Evolutionary conservation across 768 basidiomycete species (phyloP), one percentile per base, ranked within the genome.

Genomic region (Suillus variegatus): DNA sequence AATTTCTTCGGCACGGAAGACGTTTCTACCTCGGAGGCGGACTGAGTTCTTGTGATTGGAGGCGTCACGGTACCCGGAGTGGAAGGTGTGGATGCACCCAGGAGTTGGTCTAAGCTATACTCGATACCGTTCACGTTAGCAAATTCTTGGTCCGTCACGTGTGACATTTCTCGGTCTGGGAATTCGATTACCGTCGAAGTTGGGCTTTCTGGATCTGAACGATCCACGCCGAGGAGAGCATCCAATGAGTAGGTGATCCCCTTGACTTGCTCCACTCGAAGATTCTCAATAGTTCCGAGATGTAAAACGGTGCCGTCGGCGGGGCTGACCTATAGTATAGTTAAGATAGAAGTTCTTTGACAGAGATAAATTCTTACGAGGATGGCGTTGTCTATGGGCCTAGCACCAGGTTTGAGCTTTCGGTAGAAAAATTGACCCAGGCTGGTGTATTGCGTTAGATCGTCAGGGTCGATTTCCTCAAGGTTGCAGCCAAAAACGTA

Each of bases 351-450:
- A 35, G 44, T 46, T 22, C 32, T 5, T 3, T 6, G 12, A 6
- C 43, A 14, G 57, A 38, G 10, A 43, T 9, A 0, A 54, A 14
- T 1, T 77, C 86, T 67, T 66, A 94, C 95, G 66, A 97, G 84
- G 4, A 86, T 78, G 20, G 91, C 87, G 38, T 87, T 79, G 36
- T 87, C 93, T 22, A 97, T 89, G 4, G 95, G 94, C 25, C 97
- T 84, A 41, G 77, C 87, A 47, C 94, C 97, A 25, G 84, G 82
- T 75, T 92, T 94, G 65, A 99, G 83, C 68, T 86, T 86, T 38
- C 97, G 84, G 76, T 97, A 96, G 81, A 99, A 99, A 79, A 99
- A 99, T 25, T 91, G 94, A 43, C 96, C 96, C n/a, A 99, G 83
- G 75, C 88, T 91, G 1, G 84, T 84, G 75, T 98, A 99, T 62